A percentile compares a stretch with the other conserved stretches of the same genome.
Evolutionary conservation across 2,329 filamentous ascomycete species (phyloP).

Genomic region (Microascus cirrosus): DNA sequence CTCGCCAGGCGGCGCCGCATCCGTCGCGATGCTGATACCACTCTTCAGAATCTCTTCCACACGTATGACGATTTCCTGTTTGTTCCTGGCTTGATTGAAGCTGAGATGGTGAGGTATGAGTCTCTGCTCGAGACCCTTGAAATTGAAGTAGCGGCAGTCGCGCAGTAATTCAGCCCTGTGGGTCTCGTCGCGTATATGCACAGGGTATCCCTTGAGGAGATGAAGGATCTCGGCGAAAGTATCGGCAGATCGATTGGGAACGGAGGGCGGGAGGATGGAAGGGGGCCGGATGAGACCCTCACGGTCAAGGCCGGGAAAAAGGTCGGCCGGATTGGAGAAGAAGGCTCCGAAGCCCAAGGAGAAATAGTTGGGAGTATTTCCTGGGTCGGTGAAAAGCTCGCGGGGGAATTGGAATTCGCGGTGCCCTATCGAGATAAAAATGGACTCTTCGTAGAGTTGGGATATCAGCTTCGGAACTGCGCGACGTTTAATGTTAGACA

Average conservation of each 20-base stretch:
- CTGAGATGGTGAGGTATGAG: constrained; percentile 67
- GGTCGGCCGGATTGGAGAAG: constrained; percentile 67
- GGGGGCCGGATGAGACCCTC: constrained; percentile 74
- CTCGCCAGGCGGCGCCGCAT: constrained; percentile 19
- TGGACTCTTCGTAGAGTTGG: constrained; percentile 82
- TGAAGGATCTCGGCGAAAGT: constrained; percentile 75
- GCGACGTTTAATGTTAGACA: constrained; percentile 6
- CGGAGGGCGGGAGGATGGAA: constrained; percentile 69
- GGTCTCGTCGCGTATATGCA: constrained; percentile 62
- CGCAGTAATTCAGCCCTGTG: constrained; percentile 70
- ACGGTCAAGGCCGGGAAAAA: constrained; percentile 77
- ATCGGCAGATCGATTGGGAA: constrained; percentile 72
- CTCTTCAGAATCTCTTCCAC: constrained; percentile 84
- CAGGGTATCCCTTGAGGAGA: constrained; percentile 70
- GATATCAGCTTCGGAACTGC: constrained; percentile 79
- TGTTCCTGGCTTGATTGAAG: constrained; percentile 59
- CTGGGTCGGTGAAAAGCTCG: constrained; percentile 73
- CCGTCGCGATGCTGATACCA: constrained; percentile 56
- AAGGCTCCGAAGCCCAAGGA: constrained; percentile 81
- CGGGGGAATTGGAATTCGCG: constrained; percentile 82
- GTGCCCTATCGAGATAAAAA: constrained; percentile 84
- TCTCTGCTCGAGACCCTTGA: constrained; percentile 82
- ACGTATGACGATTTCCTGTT: constrained; percentile 66
- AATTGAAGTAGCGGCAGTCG: constrained; percentile 86
- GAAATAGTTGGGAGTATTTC: constrained; percentile 94